phyloP scores from a whole-genome alignment of 1,139 yeast genomes.

The Saccharomycopsis hybrid region DNA sequence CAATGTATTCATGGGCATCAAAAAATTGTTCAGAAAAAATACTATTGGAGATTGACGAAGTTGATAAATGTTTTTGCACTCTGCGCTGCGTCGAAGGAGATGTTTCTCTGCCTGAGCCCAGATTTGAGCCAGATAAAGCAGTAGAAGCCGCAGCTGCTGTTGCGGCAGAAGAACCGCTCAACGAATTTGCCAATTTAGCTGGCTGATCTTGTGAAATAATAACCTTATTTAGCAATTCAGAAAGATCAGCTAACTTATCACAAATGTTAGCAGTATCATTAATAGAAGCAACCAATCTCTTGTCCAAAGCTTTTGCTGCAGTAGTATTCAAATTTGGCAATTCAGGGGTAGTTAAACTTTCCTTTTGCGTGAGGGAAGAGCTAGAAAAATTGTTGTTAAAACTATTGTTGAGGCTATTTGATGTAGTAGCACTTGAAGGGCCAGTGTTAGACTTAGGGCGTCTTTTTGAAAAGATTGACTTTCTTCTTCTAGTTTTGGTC shows the following conservation, averaged over 20 bases:
- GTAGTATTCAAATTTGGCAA: background rate
- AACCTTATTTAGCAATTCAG: background rate
- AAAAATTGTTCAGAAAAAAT: conserved; percentile 47
- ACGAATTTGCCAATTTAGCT: background rate
- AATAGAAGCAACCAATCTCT: background rate
- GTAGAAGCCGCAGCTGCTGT: background rate
- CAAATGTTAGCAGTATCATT: background rate
- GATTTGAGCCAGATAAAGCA: background rate
- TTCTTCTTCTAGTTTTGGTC: background rate
- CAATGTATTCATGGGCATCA: conserved; percentile 61
- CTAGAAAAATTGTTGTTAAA: background rate
- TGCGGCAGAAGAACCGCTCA: background rate
- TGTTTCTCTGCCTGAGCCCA: too few relatives aligned
- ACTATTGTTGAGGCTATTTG: background rate
- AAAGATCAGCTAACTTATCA: background rate
- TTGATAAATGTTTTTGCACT: background rate
- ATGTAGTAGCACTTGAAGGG: too few relatives aligned
- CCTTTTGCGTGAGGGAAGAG: background rate
- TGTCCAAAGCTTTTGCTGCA: background rate
- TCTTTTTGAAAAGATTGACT: conserved; percentile 4
- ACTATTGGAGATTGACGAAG: too few relatives aligned
- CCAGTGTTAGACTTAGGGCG: background rate
- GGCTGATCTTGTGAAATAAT: background rate
- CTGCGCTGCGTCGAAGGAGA: too few relatives aligned
- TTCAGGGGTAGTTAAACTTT: background rate